Conservation (phyloP, 345 rosid species). For the Rhizophora apiculata region DNA sequence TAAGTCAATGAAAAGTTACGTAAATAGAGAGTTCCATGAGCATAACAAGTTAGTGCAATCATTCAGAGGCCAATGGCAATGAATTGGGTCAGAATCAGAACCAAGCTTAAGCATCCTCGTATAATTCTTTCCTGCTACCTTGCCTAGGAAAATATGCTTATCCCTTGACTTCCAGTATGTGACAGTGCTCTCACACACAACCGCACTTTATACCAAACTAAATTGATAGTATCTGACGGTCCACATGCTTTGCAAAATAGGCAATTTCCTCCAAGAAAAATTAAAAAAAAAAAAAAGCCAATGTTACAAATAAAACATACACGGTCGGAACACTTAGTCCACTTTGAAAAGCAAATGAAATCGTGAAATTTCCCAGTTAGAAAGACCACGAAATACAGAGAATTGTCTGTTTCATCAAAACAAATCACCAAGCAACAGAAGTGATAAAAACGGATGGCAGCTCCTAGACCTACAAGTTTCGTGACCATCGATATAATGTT, state of each 20-base stretch:
- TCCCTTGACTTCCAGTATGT: neutral
- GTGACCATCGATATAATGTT: neutral
- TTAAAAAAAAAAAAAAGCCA: no score
- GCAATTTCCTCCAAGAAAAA: no score
- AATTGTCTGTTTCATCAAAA: neutral
- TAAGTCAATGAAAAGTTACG: neutral
- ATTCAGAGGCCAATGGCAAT: neutral
- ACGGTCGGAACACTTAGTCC: no score
- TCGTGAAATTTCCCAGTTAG: neutral
- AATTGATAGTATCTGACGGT: no score
- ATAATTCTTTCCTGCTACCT: neutral
- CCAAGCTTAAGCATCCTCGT: neutral
- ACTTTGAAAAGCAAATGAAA: neutral
- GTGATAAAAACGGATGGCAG: constrained; percentile 65
- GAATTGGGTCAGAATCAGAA: neutral
- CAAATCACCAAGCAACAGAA: constrained; percentile 38
- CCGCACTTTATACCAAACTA: neutral
- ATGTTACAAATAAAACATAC: no score
- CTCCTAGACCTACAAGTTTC: constrained; percentile 50
- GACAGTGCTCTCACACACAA: neutral
- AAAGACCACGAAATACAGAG: neutral
- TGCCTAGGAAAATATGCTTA: neutral
- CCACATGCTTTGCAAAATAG: no score
- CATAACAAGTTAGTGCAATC: neutral
- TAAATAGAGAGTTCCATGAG: neutral